phyloP scores from a whole-genome alignment of 768 basidiomycete genomes.

The Mycena galericulata region DNA sequence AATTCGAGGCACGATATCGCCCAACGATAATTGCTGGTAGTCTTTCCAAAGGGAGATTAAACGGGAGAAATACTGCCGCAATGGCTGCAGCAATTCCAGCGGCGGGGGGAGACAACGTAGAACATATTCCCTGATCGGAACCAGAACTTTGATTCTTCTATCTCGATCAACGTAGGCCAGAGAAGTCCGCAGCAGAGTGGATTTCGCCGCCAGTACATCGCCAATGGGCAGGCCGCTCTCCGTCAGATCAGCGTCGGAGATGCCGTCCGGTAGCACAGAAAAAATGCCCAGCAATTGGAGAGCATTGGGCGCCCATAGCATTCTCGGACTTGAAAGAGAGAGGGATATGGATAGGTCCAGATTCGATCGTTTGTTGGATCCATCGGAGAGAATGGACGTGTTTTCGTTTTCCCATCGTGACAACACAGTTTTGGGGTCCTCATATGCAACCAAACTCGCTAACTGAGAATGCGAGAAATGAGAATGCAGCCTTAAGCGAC shows the following conservation, averaged over 20 bases:
- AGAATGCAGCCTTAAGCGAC: no score
- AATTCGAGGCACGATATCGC: background rate
- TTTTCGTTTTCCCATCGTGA: background rate
- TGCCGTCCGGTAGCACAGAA: slow-evolving; percentile 1
- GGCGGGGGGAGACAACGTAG: background rate
- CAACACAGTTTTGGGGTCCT: background rate
- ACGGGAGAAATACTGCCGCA: background rate
- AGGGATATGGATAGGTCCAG: slow-evolving; percentile 7
- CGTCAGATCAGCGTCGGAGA: slow-evolving; percentile 1
- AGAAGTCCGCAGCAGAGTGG: background rate
- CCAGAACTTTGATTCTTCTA: background rate
- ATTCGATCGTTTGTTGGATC: slow-evolving; percentile 4
- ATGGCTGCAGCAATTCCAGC: background rate
- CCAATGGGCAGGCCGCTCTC: background rate
- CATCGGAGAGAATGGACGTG: slow-evolving; percentile 1
- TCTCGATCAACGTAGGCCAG: background rate
- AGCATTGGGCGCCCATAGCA: background rate
- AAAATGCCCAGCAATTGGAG: background rate
- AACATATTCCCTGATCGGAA: slow-evolving; percentile 7
- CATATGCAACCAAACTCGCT: background rate
- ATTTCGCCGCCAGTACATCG: background rate
- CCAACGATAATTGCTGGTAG: background rate
- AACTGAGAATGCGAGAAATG: background rate
- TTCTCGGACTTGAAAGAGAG: background rate
- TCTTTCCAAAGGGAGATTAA: background rate